phyloP scores from a whole-genome alignment of 306 rosid genomes.

The Citrullus mucosospermus region DNA sequence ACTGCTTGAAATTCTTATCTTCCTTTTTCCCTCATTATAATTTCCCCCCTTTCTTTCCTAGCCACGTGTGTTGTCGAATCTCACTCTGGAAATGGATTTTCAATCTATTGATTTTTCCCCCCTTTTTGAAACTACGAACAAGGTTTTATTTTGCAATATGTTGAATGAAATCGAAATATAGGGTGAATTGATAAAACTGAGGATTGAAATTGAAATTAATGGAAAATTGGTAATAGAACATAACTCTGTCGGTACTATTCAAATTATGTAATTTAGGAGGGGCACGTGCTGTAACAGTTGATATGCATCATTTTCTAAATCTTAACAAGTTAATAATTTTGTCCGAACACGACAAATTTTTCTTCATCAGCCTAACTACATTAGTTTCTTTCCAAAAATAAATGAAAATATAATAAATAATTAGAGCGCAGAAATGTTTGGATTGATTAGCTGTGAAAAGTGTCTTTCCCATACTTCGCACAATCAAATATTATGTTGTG shows the following conservation, averaged over 20 bases:
- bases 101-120: not conserved
- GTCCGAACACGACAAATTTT: not conserved
- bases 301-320: not conserved
- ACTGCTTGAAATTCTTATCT: not conserved
- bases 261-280: not conserved
- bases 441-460: not conserved
- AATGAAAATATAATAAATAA: not conserved
- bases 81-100: not conserved
- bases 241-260: not conserved
- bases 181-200: not conserved
- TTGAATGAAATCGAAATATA: not conserved
- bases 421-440: not conserved
- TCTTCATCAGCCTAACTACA: not conserved
- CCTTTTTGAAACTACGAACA: not conserved
- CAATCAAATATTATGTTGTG: not conserved
- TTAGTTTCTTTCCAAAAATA: not conserved
- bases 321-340: conserved; percentile 7
- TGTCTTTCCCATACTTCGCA: not conserved
- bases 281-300: not conserved
- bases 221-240: not conserved
- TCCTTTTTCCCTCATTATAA: not conserved
- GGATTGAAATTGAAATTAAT: not conserved
- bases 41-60: not conserved
- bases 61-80: conserved; percentile 6
- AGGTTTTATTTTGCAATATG: not conserved